phyloP scores from a whole-genome alignment of 2,329 filamentous ascomycete species.

The Botrytis byssoidea region DNA sequence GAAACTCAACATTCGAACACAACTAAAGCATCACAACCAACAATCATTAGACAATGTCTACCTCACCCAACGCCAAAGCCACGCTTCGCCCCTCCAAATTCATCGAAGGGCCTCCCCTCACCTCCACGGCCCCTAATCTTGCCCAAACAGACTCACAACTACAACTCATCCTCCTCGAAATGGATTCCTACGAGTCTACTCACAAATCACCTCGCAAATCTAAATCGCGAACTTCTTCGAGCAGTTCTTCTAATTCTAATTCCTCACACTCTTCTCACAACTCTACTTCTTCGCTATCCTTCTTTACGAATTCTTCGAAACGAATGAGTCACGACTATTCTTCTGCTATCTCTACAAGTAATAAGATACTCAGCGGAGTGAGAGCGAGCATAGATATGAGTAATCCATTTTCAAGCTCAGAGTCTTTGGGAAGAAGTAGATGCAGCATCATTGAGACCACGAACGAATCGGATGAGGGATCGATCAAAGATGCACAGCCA shows the following conservation, averaged over 20 bases:
- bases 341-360: neutral
- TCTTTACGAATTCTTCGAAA: neutral
- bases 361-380: neutral
- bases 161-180: constrained; percentile 22
- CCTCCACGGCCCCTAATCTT: constrained; percentile 18
- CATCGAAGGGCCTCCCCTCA: constrained; percentile 24
- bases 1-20: neutral
- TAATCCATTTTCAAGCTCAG: neutral
- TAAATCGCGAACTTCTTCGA: constrained; percentile 7
- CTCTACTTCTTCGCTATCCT: neutral
- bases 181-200: constrained; percentile 21
- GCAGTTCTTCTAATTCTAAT: constrained; percentile 2
- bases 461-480: neutral
- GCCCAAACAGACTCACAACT: constrained; percentile 17
- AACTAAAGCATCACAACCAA: neutral
- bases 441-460: neutral
- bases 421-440: constrained; percentile 1
- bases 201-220: constrained; percentile 2
- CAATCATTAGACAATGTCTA: neutral
- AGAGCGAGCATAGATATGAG: constrained; percentile 2
- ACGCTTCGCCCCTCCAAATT: constrained; percentile 22
- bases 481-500: neutral
- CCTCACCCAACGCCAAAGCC: neutral
- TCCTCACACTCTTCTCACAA: neutral
- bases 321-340: neutral